phyloP scores from a whole-genome alignment of 2,329 filamentous ascomycete species.

The Blastomyces emzantsi region DNA sequence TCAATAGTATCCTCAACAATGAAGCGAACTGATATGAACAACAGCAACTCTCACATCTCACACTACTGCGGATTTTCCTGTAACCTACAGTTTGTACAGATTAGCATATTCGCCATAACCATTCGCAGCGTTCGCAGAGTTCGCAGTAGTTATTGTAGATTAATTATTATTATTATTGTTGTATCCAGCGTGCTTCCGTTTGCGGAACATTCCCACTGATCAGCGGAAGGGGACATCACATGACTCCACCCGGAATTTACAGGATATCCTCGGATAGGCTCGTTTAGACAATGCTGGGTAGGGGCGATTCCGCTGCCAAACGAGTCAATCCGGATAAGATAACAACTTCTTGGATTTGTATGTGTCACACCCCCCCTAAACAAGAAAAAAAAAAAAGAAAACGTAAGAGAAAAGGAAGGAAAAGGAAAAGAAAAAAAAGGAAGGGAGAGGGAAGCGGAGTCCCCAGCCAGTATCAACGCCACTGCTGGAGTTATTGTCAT shows the following conservation, averaged over 20 bases:
- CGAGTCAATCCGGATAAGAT: neutral
- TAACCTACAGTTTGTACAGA: too few species aligned
- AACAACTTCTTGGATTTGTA: neutral
- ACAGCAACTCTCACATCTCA: too few species aligned
- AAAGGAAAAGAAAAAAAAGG: neutral
- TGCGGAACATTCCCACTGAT: neutral
- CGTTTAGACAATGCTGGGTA: slow-evolving; percentile 8
- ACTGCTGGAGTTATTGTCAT: neutral
- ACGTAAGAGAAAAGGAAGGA: neutral
- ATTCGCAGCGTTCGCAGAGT: neutral
- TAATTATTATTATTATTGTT: too few species aligned
- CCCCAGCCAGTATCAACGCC: neutral
- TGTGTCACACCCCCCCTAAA: neutral
- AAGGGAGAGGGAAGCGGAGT: too few species aligned
- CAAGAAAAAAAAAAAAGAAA: neutral
- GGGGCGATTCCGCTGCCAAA: neutral
- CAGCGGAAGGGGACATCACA: neutral
- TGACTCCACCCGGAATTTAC: neutral
- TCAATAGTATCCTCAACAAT: neutral
- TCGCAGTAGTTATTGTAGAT: too few species aligned
- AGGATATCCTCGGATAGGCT: slow-evolving; percentile 14
- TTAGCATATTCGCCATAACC: neutral
- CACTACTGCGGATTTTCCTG: too few species aligned
- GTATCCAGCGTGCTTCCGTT: neutral
- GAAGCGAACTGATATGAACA: neutral